Conservation (phyloP, 495 filamentous ascomycete genomes). For the Jackrogersella minutella region DNA sequence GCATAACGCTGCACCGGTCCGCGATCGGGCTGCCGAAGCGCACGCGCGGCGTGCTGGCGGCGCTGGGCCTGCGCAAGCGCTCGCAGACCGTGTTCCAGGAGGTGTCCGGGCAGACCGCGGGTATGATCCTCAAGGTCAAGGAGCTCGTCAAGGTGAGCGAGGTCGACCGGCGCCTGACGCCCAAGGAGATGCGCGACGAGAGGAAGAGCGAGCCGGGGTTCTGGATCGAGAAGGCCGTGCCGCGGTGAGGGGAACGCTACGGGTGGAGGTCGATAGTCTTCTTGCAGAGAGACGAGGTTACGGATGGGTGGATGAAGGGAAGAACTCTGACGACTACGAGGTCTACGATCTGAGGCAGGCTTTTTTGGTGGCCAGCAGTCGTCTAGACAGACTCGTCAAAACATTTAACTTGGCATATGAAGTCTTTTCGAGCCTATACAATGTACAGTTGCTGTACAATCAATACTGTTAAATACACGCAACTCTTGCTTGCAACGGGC, state of each 20-base stretch:
- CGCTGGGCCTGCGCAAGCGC: slow-evolving; percentile 88
- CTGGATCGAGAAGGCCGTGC: slow-evolving; percentile 75
- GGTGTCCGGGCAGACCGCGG: slow-evolving; percentile 81
- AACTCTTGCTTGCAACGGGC: not conserved
- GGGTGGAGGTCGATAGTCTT: not conserved
- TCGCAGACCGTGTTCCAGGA: slow-evolving; percentile 91
- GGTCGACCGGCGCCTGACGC: slow-evolving; percentile 74
- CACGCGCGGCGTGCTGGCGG: slow-evolving; percentile 81
- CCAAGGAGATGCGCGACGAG: slow-evolving; percentile 74
- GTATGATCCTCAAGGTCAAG: slow-evolving; percentile 98
- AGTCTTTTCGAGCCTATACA: not conserved
- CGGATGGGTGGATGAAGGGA: too few relatives aligned
- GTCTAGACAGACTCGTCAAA: not conserved
- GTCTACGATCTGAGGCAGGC: too few relatives aligned
- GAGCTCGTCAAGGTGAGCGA: slow-evolving; percentile 90
- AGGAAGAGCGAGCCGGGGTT: slow-evolving; percentile 85
- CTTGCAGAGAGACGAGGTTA: too few relatives aligned
- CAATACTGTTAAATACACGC: slow-evolving; percentile 22
- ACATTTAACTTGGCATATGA: not conserved
- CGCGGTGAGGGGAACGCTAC: slow-evolving; percentile 35
- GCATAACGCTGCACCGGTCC: slow-evolving; percentile 91
- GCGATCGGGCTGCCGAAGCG: slow-evolving; percentile 90
- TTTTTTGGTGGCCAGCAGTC: slow-evolving; percentile 4
- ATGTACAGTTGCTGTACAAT: slow-evolving; percentile 25
- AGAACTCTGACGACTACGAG: too few relatives aligned